Evolutionary conservation across 2,329 filamentous ascomycete genomes (phyloP).

Genomic region (Cladosporium sp.): DNA sequence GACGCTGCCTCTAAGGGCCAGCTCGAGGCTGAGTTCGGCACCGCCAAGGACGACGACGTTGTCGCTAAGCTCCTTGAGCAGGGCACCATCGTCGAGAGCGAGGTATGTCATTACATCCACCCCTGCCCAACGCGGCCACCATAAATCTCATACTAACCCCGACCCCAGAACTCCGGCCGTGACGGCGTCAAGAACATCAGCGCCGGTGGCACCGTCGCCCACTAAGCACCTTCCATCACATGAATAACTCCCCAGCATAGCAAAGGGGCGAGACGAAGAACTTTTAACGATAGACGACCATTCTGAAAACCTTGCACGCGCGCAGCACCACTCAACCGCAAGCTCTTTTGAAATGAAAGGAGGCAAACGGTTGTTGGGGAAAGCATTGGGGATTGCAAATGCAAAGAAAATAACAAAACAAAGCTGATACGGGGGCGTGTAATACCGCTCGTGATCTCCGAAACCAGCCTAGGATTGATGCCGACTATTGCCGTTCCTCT

Average conservation of each 20-base stretch:
- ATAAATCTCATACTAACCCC: slow-evolving; percentile 16
- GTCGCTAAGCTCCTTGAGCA: slow-evolving; percentile 76
- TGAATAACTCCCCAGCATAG: no score
- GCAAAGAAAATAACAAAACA: not conserved
- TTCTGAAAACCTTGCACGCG: not conserved
- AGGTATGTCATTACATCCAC: slow-evolving; percentile 40
- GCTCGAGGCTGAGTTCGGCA: slow-evolving; percentile 85
- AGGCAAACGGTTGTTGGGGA: not conserved
- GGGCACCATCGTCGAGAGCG: slow-evolving; percentile 61
- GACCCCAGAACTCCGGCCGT: slow-evolving; percentile 36
- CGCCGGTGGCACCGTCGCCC: slow-evolving; percentile 31
- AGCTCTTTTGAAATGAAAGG: no score
- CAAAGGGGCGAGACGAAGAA: slow-evolving; percentile 3
- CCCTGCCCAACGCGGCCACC: not conserved
- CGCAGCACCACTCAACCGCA: no score
- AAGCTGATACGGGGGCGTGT: not conserved
- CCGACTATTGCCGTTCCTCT: no score
- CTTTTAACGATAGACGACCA: slow-evolving; percentile 7
- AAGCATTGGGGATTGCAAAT: not conserved
- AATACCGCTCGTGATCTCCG: not conserved
- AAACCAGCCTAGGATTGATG: no score
- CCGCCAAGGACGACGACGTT: slow-evolving; percentile 70
- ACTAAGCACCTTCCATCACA: slow-evolving; percentile 16
- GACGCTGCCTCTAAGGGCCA: slow-evolving; percentile 69
- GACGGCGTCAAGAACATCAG: slow-evolving; percentile 40